Evolutionary conservation across 352 stramenopile genomes (phyloP), one percentile per base, ranked within the genome.

Genomic region (Pythium phragmiticola): DNA sequence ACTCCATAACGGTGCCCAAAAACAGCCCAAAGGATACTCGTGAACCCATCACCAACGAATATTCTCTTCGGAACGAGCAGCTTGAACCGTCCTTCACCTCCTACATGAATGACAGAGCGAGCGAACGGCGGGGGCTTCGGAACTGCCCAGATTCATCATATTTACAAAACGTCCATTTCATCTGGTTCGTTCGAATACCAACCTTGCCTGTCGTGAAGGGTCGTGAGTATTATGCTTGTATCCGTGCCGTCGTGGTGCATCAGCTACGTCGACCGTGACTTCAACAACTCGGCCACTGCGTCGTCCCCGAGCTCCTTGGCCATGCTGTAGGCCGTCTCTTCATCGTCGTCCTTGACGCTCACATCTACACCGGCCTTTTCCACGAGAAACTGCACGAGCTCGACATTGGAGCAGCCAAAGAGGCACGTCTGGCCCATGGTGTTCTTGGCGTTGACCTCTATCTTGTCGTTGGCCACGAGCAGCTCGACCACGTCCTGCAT

Each of bases 401-500:
- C 79, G 58, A 87, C 60, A 51, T 83, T 86, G 19, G 82, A 92
- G 68, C 86, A 93, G 34, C 86, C 84, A 45, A 95, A 95, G 4
- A 92, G 72, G 53, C 83, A 92, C 47, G 84, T 93, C 66, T 95
- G 84, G 16, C 78, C 81, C 39, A 74, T 83, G 23, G 75, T 60
- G 68, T 95, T 93, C 55, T 74, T 65, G 3, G 75, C 87, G 61
- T 90, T 93, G 48, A 95, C 63, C 21, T 89, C 55, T 58, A 89
- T 73, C 39, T 69, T 59, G 46, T 82, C 69, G 50, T 72, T 77
- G 21, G 69, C 61, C 42, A 87, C 65, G 45, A 95, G 69, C 37
- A 90, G 62, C 63, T 90, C 72, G 26, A 90, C 84, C n/a, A 95
- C 80, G 19, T 89, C 78, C 45, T 89, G 72, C 78, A 90, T 92